Conservation (phyloP, 192 early-diverging fungal species). For the Entomortierella beljakovae region DNA sequence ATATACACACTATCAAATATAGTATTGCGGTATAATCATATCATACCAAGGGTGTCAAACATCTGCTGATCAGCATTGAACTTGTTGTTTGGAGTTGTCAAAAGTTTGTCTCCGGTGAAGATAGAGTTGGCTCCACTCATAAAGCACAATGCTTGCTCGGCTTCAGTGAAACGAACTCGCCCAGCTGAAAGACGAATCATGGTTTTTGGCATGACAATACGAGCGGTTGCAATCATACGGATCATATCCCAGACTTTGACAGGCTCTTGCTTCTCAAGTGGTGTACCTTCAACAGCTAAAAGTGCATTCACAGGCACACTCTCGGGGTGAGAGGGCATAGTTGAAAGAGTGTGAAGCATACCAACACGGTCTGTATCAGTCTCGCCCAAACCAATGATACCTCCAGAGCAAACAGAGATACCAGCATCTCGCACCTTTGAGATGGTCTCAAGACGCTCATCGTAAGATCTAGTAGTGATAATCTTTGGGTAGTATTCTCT, state of each 20-base stretch:
- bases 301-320: conserved; percentile 85
- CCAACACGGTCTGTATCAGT: conserved; percentile 75
- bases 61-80: conserved; percentile 75
- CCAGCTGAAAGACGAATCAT: conserved; percentile 85
- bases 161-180: conserved; percentile 74
- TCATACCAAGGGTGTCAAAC: conserved; percentile 72
- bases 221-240: conserved; percentile 86
- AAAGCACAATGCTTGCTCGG: conserved; percentile 83
- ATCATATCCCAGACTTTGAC: conserved; percentile 88
- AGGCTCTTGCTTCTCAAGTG: conserved; percentile 78
- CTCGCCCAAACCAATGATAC: conserved; percentile 89
- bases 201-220: conserved; percentile 83
- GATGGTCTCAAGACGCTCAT: conserved; percentile 83
- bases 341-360: conserved; percentile 80
- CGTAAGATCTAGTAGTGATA: conserved; percentile 84
- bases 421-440: conserved; percentile 78
- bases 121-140: conserved; percentile 88
- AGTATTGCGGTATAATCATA: not conserved
- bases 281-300: conserved; percentile 85
- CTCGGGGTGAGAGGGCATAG: conserved; percentile 78
- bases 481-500: conserved; percentile 85
- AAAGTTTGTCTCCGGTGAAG: conserved; percentile 85
- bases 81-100: conserved; percentile 86
- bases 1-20: not conserved
- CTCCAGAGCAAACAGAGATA: conserved; percentile 85